These are phyloP conservation scores for Mentha longifolia DNA, from an alignment of 257 asterid species.

Conservation along the genomic window DNA sequence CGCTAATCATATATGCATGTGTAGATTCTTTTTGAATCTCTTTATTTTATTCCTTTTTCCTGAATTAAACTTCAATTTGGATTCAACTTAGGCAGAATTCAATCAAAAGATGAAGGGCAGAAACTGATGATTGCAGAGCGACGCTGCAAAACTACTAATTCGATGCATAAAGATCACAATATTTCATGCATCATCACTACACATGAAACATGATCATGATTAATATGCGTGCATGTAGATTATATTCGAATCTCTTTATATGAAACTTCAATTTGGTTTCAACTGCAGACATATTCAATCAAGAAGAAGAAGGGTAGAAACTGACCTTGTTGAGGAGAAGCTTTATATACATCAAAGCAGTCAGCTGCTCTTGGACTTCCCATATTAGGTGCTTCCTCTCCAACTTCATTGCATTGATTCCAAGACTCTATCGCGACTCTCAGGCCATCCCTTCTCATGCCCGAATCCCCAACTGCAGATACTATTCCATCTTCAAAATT, in stretches of 20 bases:
- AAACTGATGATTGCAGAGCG: no score
- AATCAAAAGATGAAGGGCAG: no score
- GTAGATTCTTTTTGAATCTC: no score
- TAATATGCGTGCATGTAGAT: background rate
- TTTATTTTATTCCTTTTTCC: no score
- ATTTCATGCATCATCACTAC: conserved; percentile 1
- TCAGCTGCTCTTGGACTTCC: conserved; percentile 92
- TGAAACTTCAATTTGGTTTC: background rate
- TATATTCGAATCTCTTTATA: background rate
- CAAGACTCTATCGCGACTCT: conserved; percentile 91
- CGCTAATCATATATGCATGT: background rate
- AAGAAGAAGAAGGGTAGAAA: conserved; percentile 1
- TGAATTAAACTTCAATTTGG: no score
- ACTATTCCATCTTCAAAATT: conserved; percentile 36
- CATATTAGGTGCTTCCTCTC: conserved; percentile 80
- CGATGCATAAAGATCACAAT: background rate
- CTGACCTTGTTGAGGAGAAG: conserved; percentile 53
- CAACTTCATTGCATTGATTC: conserved; percentile 92
- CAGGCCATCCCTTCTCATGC: conserved; percentile 68
- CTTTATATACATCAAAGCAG: conserved; percentile 68
- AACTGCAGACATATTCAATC: background rate
- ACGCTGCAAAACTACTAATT: no score
- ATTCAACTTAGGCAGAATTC: no score
- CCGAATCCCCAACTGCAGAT: conserved; percentile 82
- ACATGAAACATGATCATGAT: background rate